Base-by-base conservation (phyloP, 805 yeast genomes). In the Metahyphopichia silvanorum region DNA sequence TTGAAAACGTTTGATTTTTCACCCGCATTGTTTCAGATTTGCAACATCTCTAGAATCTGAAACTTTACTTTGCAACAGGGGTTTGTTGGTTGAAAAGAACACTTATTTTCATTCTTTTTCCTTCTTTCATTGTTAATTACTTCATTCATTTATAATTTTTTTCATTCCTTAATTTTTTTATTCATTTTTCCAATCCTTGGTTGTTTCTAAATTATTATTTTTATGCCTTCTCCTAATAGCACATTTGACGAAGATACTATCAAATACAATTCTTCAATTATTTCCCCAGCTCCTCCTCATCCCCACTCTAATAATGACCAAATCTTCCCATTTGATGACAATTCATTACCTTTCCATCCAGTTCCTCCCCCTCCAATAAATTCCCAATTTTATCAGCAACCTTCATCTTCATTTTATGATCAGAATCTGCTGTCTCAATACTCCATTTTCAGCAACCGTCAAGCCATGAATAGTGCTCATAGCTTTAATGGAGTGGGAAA, bases 161-260 rank as follows among this genome's bases (percentile, higher is more conserved):
- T n/a, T n/a, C n/a, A n/a, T n/a, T n/a, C n/a, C n/a, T n/a, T n/a
- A n/a, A n/a, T n/a, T n/a, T n/a, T n/a, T n/a, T n/a, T n/a, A n/a
- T n/a, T n/a, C n/a, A n/a, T n/a, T n/a, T n/a, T n/a, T n/a, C n/a
- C n/a, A n/a, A n/a, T n/a, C n/a, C n/a, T n/a, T n/a, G n/a, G n/a
- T n/a, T n/a, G n/a, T n/a, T n/a, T n/a, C n/a, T n/a, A n/a, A n/a
- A n/a, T n/a, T n/a, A n/a, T n/a, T n/a, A n/a, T n/a, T n/a, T 38
- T 26, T 43, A n/a, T n/a, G n/a, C n/a, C n/a, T n/a, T n/a, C 47
- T n/a, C 51, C 53, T 14, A 40, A 45, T 30, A 38, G 46, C 15
- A 43, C 51, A 9, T 39, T 40, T 15, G 53, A 47, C 4, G 56
- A 50, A 21, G 55, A 51, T 29, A 45, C 55, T 21, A 46, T 47